phyloP scores from a whole-genome alignment of 75 land plant species.

The Selaginella tamariscina region DNA sequence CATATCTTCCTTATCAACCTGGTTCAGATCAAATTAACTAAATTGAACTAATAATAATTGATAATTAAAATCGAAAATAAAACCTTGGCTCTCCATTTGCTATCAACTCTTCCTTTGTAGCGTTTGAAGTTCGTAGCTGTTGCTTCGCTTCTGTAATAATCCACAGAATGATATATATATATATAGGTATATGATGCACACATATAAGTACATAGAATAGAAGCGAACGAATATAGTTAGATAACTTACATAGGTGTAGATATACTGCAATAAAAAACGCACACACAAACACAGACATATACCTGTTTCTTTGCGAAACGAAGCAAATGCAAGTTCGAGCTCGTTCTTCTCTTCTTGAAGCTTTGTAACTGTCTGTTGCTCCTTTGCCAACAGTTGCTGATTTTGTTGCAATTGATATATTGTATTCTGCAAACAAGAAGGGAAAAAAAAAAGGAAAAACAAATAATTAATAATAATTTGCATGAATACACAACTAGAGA shows the following conservation, averaged over 20 bases:
- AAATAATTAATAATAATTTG: neutral
- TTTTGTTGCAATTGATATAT: constrained; percentile 18
- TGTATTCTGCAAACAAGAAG: constrained; percentile 15
- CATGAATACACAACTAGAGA: neutral
- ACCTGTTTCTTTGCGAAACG: neutral
- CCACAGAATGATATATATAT: too few relatives aligned
- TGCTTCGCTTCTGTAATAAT: neutral
- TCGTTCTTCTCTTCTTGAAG: constrained; percentile 9
- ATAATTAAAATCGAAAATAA: neutral
- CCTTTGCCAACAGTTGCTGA: constrained; percentile 23
- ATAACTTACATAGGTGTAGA: too few relatives aligned
- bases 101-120: neutral
- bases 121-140: neutral
- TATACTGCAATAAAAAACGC: too few relatives aligned
- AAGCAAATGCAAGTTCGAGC: neutral
- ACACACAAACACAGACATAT: too few relatives aligned
- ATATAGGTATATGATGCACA: too few relatives aligned
- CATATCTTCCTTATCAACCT: constrained; percentile 27
- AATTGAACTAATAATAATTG: neutral
- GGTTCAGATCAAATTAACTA: neutral
- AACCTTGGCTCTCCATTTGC: constrained; percentile 15
- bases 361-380: constrained; percentile 19
- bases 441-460: neutral
- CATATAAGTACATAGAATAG: neutral
- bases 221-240: neutral